These are phyloP conservation scores for Phytophthora pluvialis DNA, from an alignment of 352 stramenopile species.

Conservation along the genomic window DNA sequence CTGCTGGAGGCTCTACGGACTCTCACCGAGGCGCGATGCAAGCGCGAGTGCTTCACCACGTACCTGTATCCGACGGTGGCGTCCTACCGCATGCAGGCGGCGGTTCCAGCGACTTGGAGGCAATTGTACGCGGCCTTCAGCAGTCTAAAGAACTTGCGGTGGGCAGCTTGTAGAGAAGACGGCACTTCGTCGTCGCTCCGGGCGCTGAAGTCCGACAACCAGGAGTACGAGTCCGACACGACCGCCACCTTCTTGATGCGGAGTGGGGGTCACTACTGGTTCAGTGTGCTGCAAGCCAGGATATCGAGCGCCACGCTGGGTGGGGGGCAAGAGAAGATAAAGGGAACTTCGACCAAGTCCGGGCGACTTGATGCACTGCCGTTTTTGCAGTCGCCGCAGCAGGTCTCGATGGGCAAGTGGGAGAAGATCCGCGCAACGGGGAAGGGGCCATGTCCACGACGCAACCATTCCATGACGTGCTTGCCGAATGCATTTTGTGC, in stretches of 20 bases:
- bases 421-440: constrained; percentile 58
- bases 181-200: constrained; percentile 61
- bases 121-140: constrained; percentile 64
- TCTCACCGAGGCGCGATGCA: constrained; percentile 52
- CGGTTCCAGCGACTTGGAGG: constrained; percentile 65
- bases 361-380: constrained; percentile 31
- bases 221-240: constrained; percentile 64
- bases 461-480: constrained; percentile 73
- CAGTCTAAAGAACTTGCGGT: constrained; percentile 42
- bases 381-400: constrained; percentile 47
- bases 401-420: constrained; percentile 61
- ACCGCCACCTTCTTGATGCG: constrained; percentile 49
- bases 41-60: constrained; percentile 67
- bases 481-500: constrained; percentile 42
- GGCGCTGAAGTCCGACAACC: constrained; percentile 69
- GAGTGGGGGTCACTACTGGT: constrained; percentile 82
- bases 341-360: not conserved
- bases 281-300: constrained; percentile 60
- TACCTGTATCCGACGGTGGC: constrained; percentile 69
- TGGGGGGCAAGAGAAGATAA: constrained; percentile 15
- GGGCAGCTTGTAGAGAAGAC: constrained; percentile 47
- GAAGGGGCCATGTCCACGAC: constrained; percentile 52
- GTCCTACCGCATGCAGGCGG: constrained; percentile 65
- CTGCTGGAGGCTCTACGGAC: constrained; percentile 13
- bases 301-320: constrained; percentile 33